Evolutionary conservation across 1,284 basidiomycete genomes (phyloP), one percentile per base, ranked within the genome.

Genomic region (Schizophyllum amplum): DNA sequence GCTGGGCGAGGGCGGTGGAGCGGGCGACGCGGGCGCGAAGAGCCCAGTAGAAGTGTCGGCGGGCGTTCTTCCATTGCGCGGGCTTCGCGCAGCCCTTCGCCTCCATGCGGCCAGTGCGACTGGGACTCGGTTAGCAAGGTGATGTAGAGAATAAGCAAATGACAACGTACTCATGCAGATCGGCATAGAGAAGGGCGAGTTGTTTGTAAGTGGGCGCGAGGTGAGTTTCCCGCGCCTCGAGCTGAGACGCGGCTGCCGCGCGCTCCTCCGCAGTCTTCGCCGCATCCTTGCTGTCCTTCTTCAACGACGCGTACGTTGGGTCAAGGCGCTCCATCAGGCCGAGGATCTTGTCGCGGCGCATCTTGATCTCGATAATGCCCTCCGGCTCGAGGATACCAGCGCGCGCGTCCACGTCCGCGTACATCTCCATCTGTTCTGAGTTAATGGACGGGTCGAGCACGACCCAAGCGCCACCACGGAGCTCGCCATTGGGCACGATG

Each of bases 401-500:
- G 58, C 97, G 90, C 25, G 96, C 86, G 24, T 97, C 93, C 56
- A 91, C 86, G 69, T 99, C 97, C 49, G 96, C 96, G 71, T 93
- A 97, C 94, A 98, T 98, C 76, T 98, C 91, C 94, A 99, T 99
- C 75, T 97, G 90, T 68, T 94, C 89, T 4, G 90, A 81, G 72
- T 96, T 94, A 77, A 99, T 99, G 22, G 93, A 92, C 24, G 96
- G 94, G 73, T 99, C 97, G 57, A 99, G 83, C 4, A 99, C 97
- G 63, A 99, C 97, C 95, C 96, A 99, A 49, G 97, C 97, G 69
- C 97, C 97, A 71, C 97, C 97, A 70, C 97, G 94, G 52, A 99
- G 85, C 73, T 99, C 97, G 64, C 96, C 97, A 67, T 98, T 97
- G 27, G 97, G 97, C 9, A 98, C 90, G 62, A 99, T 95, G 77